A percentile compares a stretch with the other conserved stretches of the same genome.
phyloP scores from a whole-genome alignment of 352 stramenopile species.

The Phytophthora lateralis region DNA sequence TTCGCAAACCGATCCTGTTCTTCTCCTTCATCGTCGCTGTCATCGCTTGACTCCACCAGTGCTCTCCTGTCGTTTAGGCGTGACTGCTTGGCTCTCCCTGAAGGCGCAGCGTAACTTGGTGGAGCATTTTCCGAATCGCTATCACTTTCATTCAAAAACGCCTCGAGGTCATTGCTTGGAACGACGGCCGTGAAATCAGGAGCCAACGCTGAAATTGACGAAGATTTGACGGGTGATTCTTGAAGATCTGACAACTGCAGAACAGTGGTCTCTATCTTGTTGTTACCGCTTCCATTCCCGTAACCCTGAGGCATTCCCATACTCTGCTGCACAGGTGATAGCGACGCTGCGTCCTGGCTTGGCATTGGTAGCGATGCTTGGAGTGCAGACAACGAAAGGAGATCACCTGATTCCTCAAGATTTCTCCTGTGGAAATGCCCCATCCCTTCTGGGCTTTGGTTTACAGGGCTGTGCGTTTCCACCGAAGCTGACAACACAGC shows the following conservation, averaged over 20 bases:
- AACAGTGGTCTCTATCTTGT: background rate
- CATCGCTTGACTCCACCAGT: constrained; percentile 35
- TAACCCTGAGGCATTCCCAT: constrained; percentile 10
- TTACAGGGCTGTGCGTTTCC: background rate
- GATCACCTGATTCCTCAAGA: constrained; percentile 6
- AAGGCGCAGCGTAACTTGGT: background rate
- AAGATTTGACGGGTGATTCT: background rate
- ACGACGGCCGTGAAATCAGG: constrained; percentile 21
- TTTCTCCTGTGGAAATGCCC: constrained; percentile 27
- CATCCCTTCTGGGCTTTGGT: constrained; percentile 1
- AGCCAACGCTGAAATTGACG: background rate
- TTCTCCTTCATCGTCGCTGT: constrained; percentile 40
- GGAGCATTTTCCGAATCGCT: constrained; percentile 50
- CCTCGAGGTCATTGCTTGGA: constrained; percentile 52
- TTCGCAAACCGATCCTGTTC: constrained; percentile 50
- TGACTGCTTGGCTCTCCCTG: background rate
- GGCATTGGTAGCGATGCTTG: constrained; percentile 29
- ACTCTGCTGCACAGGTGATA: constrained; percentile 2
- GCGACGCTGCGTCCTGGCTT: background rate
- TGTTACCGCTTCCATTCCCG: constrained; percentile 5
- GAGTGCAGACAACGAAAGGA: constrained; percentile 25
- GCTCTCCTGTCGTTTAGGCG: background rate
- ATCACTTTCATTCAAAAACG: constrained; percentile 68
- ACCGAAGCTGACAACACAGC: background rate
- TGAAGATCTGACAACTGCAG: constrained; percentile 27